Evolutionary conservation across 345 rosid species (phyloP), one percentile per base, ranked within the genome.

Genomic region (Toxicodendron radicans): DNA sequence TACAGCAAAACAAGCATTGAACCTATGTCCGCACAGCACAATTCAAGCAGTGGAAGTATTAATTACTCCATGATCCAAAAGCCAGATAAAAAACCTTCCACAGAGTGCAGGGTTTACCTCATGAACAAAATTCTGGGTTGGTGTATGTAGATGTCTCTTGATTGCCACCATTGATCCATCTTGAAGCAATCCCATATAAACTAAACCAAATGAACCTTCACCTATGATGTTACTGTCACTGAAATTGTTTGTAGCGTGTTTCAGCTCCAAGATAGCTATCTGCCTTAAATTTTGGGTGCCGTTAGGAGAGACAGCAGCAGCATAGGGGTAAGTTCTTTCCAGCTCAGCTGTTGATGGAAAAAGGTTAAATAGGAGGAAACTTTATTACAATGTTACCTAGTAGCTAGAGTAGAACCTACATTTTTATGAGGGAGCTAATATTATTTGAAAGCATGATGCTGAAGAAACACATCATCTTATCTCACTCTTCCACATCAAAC

Each of bases 121-220:
- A 16, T 48, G 68, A 69, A 73, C 51, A 21, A 83, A 75, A 53
- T 75, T 41, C 10, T n/a, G 80, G 66, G 65, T 52, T 1, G 71
- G 82, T 54, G 67, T 66, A 21, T 79, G 65, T 12, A 79, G 35
- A 64, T 48, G 67, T 77, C 86, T 76, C 81, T 85, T 85, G 73
- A 85, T 79, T 18, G 83, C 85, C 23, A 83, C 87, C 21, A 83
- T 71, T 45, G 89, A 75, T 63, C 89, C 86, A 72, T 85, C 83
- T 62, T 71, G 85, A 72, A 83, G 89, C 62, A 85, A 51, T 59
- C 86, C 89, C 71, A 81, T 83, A 35, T 80, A 81, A 35, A 77
- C 86, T 52, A 80, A 69, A 58, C 88, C 86, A 7, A 80, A 83
- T 60, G 69, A 57, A 23, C 87, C 85, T 79, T 83, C 86, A 43